Conservation (phyloP, 1,139 yeast genomes). For the Diutina catenulata region DNA sequence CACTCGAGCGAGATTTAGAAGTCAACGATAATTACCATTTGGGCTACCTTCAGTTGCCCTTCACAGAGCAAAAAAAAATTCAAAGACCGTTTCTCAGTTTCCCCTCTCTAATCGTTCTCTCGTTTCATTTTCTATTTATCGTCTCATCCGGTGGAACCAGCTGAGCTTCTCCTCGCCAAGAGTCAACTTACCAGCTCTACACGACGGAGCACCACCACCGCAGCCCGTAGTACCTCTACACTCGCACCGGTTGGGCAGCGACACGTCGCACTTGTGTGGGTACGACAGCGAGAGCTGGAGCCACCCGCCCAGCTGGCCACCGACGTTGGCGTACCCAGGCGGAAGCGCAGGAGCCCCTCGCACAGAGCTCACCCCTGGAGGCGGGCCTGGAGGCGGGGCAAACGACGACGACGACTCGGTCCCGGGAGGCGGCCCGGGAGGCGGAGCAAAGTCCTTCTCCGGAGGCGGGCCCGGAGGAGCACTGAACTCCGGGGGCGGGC, state of each 20-base stretch:
- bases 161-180: neutral
- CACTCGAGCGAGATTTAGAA: too few relatives aligned
- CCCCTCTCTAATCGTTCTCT: too few relatives aligned
- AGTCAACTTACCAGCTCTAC: neutral
- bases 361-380: too few relatives aligned
- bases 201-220: conserved; percentile 2
- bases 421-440: neutral
- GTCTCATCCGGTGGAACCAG: neutral
- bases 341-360: neutral
- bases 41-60: too few relatives aligned
- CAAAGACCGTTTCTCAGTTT: too few relatives aligned
- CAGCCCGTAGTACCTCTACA: neutral
- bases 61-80: too few relatives aligned
- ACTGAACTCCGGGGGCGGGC: neutral
- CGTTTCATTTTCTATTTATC: neutral
- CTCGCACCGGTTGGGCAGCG: neutral
- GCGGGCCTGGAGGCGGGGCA: conserved; percentile 4
- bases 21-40: too few relatives aligned
- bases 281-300: neutral
- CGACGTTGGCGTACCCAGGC: neutral
- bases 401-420: too few relatives aligned
- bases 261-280: neutral
- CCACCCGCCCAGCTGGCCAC: neutral
- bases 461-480: conserved; percentile 2
- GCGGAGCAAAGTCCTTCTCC: neutral